Base-by-base conservation (phyloP, 2,329 filamentous ascomycete species). In the Didymella lethalis region DNA sequence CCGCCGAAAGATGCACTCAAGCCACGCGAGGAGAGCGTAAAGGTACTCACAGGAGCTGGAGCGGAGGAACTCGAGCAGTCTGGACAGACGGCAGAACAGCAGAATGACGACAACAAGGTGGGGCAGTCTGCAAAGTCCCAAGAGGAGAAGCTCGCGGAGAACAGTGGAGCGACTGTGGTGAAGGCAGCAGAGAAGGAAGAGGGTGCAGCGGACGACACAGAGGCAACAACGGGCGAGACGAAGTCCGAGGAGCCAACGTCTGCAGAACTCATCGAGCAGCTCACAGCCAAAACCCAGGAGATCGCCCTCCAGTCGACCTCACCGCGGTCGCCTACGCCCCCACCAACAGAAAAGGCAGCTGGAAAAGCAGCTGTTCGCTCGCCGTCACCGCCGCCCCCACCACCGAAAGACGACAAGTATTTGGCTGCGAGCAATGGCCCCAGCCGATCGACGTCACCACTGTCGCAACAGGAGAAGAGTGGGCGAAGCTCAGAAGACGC, bases 371-470 rank as follows among this genome's bases (percentile, higher is more conserved):
- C 72, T 18, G 54, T 76, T 4, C 68, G 64, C 29, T 77, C 76
- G 36, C 73, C 74, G 0, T 73, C 74, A 3, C 81, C 82, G 29
- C 82, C 83, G 46, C 78, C 81, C 4, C 82, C 78, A 3, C 81
- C 83, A 2, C 78, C 80, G 2, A 83, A 83, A 67, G 83, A 85
- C 66, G 78, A 82, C 48, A 74, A 77, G 34, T 87, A 86, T 70
- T 75, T 83, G 20, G 80, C 61, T 5, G 67, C 70, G 0, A 70
- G 68, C 63, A 68, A 67, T 61, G 78, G 80, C 54, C 82, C 80
- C 28, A 82, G 80, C 38, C 72, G 71, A 11, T 55, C 70, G n/a
- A 65, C 72, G 4, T 75, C 73, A 28, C 74, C 74, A 26, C 53
- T 68, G 36, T 73, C 71, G 10, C 69, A 71, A 25, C 66, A 64